Evolutionary conservation across 495 filamentous ascomycete species (phyloP).

Genomic region (Aspergillus leporis): DNA sequence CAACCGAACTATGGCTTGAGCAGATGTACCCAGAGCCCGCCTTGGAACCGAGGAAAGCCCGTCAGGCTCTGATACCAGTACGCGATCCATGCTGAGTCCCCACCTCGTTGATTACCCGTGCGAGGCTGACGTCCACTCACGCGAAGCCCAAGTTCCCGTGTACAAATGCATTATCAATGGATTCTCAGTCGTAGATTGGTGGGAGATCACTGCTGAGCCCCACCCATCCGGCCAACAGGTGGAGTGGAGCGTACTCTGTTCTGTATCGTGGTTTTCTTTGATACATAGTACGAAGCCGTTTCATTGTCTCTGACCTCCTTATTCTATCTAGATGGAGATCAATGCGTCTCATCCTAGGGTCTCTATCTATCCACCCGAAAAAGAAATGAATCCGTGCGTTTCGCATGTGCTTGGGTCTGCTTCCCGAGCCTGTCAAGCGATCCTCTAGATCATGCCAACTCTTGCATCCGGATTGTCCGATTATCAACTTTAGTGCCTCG

Average conservation of each 20-base stretch:
- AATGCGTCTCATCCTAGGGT: conserved; percentile 5
- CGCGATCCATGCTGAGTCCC: neutral
- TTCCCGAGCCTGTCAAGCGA: conserved; percentile 13
- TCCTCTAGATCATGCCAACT: conserved; percentile 9
- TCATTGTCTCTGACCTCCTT: conserved; percentile 15
- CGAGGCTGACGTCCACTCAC: conserved; percentile 15
- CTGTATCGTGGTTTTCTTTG: neutral
- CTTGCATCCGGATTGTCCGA: conserved; percentile 14
- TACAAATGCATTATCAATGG: conserved; percentile 9
- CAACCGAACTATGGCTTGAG: neutral
- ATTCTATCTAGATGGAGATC: conserved; percentile 16
- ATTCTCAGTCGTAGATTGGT: neutral
- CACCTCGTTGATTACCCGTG: conserved; percentile 3
- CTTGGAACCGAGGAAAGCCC: neutral
- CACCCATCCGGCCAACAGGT: neutral
- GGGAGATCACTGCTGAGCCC: neutral
- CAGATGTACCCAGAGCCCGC: neutral
- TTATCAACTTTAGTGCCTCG: conserved; percentile 9
- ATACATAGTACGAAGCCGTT: conserved; percentile 1
- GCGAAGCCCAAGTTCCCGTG: conserved; percentile 1
- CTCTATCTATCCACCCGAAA: conserved; percentile 1
- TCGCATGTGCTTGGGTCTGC: conserved; percentile 13
- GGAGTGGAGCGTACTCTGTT: neutral
- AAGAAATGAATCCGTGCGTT: conserved; percentile 16
- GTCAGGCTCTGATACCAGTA: neutral